phyloP scores from a whole-genome alignment of 768 basidiomycete species.

The Russula virescens region DNA sequence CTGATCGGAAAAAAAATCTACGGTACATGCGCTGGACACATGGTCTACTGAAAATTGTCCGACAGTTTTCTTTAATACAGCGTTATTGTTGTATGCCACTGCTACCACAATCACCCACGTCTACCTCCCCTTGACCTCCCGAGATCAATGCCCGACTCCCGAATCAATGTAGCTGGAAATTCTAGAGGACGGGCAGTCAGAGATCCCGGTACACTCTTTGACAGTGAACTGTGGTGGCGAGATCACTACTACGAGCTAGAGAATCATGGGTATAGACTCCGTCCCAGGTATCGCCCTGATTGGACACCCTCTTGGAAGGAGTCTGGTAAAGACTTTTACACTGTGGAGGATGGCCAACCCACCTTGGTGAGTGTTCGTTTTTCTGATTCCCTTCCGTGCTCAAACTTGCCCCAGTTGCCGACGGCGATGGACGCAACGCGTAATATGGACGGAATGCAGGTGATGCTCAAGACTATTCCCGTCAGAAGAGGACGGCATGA shows the following conservation, averaged over 20 bases:
- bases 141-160: background rate
- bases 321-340: background rate
- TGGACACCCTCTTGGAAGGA: background rate
- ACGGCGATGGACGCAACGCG: background rate
- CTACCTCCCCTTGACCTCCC: background rate
- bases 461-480: slow-evolving; percentile 10
- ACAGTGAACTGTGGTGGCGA: slow-evolving; percentile 1
- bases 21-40: too few relatives aligned
- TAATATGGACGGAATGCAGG: background rate
- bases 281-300: background rate
- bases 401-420: background rate
- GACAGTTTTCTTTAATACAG: too few relatives aligned
- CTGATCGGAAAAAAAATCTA: too few relatives aligned
- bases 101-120: background rate
- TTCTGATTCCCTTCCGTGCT: background rate
- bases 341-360: slow-evolving; percentile 1
- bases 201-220: background rate
- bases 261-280: background rate
- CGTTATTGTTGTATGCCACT: too few relatives aligned
- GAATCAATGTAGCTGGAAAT: background rate
- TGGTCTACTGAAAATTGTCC: too few relatives aligned
- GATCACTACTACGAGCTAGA: background rate
- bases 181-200: background rate
- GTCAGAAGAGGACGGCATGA: background rate
- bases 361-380: slow-evolving; percentile 2